Conservation (phyloP, 2,329 filamentous ascomycete species). For the Calycina herbarum region DNA sequence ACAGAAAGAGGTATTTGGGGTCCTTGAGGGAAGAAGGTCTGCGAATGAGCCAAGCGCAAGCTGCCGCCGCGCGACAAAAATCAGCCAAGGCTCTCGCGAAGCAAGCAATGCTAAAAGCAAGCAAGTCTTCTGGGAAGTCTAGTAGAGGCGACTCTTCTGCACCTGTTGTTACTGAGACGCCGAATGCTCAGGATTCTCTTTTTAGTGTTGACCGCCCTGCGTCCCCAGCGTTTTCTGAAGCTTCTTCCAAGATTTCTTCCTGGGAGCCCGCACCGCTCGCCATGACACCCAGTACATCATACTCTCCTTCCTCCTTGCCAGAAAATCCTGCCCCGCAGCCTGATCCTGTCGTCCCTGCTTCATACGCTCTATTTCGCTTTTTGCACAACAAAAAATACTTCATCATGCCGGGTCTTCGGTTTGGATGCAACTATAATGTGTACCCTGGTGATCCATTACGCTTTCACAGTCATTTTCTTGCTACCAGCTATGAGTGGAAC, state of each 20-base stretch:
- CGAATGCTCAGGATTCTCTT: slow-evolving; percentile 25
- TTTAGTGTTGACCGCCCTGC: slow-evolving; percentile 38
- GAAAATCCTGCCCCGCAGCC: slow-evolving; percentile 27
- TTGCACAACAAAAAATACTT: slow-evolving; percentile 80
- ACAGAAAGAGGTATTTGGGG: slow-evolving; percentile 64
- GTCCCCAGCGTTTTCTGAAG: slow-evolving; percentile 35
- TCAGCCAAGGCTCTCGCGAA: slow-evolving; percentile 32
- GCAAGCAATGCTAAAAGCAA: slow-evolving; percentile 29
- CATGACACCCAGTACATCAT: slow-evolving; percentile 48
- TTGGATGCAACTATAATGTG: slow-evolving; percentile 90
- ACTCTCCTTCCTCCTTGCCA: slow-evolving; percentile 38
- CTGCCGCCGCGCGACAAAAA: slow-evolving; percentile 28
- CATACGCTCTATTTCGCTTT: slow-evolving; percentile 77
- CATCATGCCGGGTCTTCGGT: slow-evolving; percentile 87
- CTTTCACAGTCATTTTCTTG: slow-evolving; percentile 94
- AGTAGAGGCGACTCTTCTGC: slow-evolving; percentile 4
- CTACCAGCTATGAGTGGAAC: slow-evolving; percentile 82
- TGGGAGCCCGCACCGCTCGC: slow-evolving; percentile 26
- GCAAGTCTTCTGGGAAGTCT: slow-evolving; percentile 12
- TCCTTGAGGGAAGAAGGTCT: slow-evolving; percentile 48
- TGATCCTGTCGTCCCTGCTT: slow-evolving; percentile 46
- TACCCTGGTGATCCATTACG: slow-evolving; percentile 94
- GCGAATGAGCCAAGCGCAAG: slow-evolving; percentile 46
- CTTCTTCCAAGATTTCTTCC: slow-evolving; percentile 14
- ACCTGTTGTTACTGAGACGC: background rate